Evolutionary conservation across 257 asterid genomes (phyloP).

Genomic region (Apocynum venetum): DNA sequence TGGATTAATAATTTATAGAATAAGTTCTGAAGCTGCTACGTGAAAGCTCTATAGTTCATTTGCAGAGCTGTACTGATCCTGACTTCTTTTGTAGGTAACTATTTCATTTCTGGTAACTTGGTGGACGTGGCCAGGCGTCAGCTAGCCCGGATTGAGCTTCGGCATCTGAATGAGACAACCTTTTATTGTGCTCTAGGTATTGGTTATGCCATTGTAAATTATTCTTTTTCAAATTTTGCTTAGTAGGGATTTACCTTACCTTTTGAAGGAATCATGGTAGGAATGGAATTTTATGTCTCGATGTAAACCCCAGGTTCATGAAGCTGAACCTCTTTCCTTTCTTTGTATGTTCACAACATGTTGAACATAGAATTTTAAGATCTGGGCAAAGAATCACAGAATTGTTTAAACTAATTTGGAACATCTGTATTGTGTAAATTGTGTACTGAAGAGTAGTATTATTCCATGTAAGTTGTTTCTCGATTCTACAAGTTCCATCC

Average conservation of each 20-base stretch:
- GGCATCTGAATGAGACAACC: slow-evolving; percentile 41
- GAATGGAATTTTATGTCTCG: not conserved
- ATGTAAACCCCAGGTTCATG: not conserved
- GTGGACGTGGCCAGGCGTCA: slow-evolving; percentile 83
- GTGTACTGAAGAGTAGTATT: not conserved
- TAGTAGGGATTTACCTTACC: not conserved
- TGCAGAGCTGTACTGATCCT: not conserved
- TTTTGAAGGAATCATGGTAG: not conserved
- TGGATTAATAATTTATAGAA: not conserved
- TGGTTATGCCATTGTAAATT: not conserved
- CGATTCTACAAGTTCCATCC: not conserved
- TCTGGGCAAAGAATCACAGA: not conserved
- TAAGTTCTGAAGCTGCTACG: not conserved
- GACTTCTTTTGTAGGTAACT: slow-evolving; percentile 44
- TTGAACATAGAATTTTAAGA: not conserved
- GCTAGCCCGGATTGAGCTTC: slow-evolving; percentile 52
- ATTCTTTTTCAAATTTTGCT: not conserved
- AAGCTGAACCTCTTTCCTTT: not conserved
- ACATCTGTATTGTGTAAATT: not conserved
- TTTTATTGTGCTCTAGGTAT: slow-evolving; percentile 61
- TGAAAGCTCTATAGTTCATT: not conserved
- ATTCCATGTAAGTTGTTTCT: not conserved
- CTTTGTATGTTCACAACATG: not conserved
- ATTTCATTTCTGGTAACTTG: slow-evolving; percentile 63
- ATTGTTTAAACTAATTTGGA: not conserved